Evolutionary conservation across 352 stramenopile species (phyloP).

Genomic region (Pythium dissotocum): DNA sequence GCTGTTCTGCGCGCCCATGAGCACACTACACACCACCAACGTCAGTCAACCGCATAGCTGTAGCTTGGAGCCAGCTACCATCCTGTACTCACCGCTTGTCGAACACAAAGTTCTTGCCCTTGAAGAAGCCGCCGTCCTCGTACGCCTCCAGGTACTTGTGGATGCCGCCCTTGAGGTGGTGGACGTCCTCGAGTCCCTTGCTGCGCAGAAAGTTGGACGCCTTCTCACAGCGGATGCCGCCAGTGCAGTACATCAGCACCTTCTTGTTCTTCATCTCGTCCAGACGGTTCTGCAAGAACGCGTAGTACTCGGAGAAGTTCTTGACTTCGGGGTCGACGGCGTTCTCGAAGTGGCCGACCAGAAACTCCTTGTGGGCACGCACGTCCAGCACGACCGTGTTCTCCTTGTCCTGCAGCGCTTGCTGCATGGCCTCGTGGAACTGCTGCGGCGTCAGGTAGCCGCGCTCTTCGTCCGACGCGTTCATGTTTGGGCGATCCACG

Average conservation of each 20-base stretch:
- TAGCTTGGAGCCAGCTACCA: constrained; percentile 35
- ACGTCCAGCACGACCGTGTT: constrained; percentile 67
- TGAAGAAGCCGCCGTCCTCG: constrained; percentile 68
- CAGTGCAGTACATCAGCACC: constrained; percentile 89
- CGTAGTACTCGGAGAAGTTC: constrained; percentile 79
- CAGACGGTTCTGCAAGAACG: constrained; percentile 54
- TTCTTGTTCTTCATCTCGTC: constrained; percentile 61
- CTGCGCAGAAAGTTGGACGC: constrained; percentile 77
- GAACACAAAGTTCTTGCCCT: constrained; percentile 88
- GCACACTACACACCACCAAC: constrained; percentile 30
- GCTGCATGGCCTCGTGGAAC: constrained; percentile 54
- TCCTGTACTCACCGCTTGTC: constrained; percentile 66
- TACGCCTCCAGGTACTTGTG: constrained; percentile 84
- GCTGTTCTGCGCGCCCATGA: constrained; percentile 31
- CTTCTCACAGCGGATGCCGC: constrained; percentile 85
- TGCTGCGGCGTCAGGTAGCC: constrained; percentile 59
- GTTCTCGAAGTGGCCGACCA: constrained; percentile 70
- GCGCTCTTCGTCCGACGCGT: constrained; percentile 45
- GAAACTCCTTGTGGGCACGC: constrained; percentile 79
- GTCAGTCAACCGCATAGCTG: neutral
- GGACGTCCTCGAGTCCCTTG: constrained; percentile 68
- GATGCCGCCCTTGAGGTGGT: constrained; percentile 79
- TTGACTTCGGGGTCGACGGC: constrained; percentile 79
- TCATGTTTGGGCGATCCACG: constrained; percentile 47
- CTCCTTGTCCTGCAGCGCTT: constrained; percentile 10